Percentiles rank a stretch among this genome's conserved stretches.
These are phyloP conservation scores for Micractinium conductrix DNA, from an alignment of 139 green algal species.

Conservation along the genomic window DNA sequence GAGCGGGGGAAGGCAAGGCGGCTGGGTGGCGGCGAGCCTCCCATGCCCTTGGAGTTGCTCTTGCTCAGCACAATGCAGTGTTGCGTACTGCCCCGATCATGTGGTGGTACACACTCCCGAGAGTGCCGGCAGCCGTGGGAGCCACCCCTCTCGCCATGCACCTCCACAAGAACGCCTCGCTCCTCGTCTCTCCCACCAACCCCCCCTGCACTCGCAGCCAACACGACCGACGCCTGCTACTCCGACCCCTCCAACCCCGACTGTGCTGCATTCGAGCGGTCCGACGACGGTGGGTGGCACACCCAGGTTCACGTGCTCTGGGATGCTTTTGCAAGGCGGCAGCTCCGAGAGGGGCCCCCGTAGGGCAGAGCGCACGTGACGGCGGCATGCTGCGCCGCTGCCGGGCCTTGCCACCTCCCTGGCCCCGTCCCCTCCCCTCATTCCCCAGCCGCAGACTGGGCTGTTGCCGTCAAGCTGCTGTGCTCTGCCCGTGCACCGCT, in stretches of 20 bases:
- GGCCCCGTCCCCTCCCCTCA: neutral
- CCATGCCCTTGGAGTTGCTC: neutral
- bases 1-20: neutral
- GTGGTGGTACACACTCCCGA: no score
- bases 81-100: no score
- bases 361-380: no score
- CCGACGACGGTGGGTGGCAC: neutral
- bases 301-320: no score
- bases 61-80: no score
- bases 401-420: neutral
- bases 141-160: no score
- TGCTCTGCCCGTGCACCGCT: no score
- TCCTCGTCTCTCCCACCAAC: no score
- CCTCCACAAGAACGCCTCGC: no score
- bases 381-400: neutral
- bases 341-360: no score
- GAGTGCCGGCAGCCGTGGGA: constrained; percentile 14
- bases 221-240: constrained; percentile 25
- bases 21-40: neutral
- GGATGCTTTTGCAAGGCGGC: no score
- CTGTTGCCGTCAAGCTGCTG: neutral
- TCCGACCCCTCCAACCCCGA: neutral
- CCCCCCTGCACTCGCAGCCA: no score
- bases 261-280: neutral
- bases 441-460: constrained; percentile 9